Conservation (phyloP, 2,329 filamentous ascomycete species). For the Cadophora sp. region DNA sequence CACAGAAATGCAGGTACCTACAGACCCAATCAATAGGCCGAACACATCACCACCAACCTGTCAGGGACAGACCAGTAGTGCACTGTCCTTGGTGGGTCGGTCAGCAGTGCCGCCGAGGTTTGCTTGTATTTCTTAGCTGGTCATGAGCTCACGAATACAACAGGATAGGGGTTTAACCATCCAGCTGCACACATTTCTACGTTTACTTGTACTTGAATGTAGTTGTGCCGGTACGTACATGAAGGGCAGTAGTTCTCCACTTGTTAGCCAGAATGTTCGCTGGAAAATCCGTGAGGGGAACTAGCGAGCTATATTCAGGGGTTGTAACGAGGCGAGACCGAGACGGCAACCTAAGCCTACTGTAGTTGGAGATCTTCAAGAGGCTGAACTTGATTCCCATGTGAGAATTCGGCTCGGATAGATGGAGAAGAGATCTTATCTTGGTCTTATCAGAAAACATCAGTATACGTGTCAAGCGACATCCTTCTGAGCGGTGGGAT, state of each 20-base stretch:
- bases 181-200: neutral
- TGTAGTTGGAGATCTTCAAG: neutral
- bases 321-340: slow-evolving; percentile 5
- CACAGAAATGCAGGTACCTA: slow-evolving; percentile 16
- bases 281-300: neutral
- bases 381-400: neutral
- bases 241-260: neutral
- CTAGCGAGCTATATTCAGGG: neutral
- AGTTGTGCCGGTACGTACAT: neutral
- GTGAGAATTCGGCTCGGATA: neutral
- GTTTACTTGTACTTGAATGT: neutral
- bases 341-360: neutral
- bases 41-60: slow-evolving; percentile 4
- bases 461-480: neutral
- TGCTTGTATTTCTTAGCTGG: slow-evolving; percentile 9
- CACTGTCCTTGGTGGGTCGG: neutral
- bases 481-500: neutral
- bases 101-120: slow-evolving; percentile 3
- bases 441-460: neutral
- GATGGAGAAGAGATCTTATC: neutral
- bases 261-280: neutral
- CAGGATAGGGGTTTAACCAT: neutral
- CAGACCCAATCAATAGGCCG: neutral
- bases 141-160: slow-evolving; percentile 1
- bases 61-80: slow-evolving; percentile 15